Conservation (phyloP, 805 yeast species). For the Candida namnaoensis region DNA sequence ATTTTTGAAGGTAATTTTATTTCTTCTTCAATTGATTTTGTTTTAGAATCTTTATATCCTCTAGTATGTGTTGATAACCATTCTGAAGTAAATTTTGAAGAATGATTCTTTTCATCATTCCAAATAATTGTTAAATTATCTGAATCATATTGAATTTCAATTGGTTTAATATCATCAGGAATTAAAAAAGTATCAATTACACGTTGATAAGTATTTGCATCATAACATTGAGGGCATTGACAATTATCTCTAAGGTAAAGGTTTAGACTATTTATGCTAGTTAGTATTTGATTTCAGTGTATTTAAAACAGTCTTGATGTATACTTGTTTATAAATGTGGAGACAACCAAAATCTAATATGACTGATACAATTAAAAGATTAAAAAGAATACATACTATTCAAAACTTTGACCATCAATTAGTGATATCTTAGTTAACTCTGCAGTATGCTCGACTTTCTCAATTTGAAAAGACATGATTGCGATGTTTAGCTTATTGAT, state of each 20-base stretch:
- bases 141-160: not conserved
- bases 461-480: too few species aligned
- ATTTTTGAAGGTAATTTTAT: conserved; percentile 21
- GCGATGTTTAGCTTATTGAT: too few species aligned
- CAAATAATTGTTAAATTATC: conserved; percentile 18
- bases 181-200: conserved; percentile 42
- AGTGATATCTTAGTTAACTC: too few species aligned
- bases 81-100: conserved; percentile 2
- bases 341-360: too few species aligned
- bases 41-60: conserved; percentile 27
- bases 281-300: too few species aligned
- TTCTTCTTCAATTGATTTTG: conserved; percentile 31
- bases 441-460: too few species aligned
- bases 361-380: too few species aligned
- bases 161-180: conserved; percentile 21
- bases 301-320: too few species aligned
- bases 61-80: conserved; percentile 15
- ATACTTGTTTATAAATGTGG: too few species aligned
- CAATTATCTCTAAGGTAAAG: conserved; percentile 64
- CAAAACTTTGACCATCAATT: not conserved
- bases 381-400: not conserved
- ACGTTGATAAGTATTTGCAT: conserved; percentile 48
- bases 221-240: conserved; percentile 47
- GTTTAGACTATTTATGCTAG: conserved; percentile 22
- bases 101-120: conserved; percentile 21